Base-by-base conservation (phyloP, 148 eudicot genomes). In the Gaultheria prostrata region DNA sequence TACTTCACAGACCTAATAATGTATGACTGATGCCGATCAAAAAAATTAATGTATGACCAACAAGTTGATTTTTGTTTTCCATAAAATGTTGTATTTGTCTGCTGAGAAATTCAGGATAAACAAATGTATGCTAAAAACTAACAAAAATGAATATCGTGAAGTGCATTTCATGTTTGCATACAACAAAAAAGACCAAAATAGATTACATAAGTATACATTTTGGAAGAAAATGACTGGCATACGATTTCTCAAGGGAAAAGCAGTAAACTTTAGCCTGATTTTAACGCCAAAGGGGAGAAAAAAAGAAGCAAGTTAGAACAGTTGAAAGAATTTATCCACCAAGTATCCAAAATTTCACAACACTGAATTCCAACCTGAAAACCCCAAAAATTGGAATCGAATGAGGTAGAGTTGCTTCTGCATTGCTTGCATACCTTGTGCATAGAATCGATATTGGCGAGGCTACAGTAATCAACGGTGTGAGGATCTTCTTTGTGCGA, bases 381-480 rank as follows among this genome's bases (percentile, higher is more conserved):
- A 11, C 3, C 30, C 26, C 43, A 39, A 56, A 63, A 82, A 50
- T 24, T 2, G 71, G 15, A 65, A 65, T 26, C 11, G 6, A 65
- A 26, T 26, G 32, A 65, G 33, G 71, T 0, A 74, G 53, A 74
- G 46, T 75, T 39, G 77, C 24, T 20, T 74, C 26, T 0, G 35
- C 26, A 74, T 14, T 9, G 6, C 6, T 20, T 24, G 48, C 80
- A 78, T 80, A 83, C 98, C 98, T 95, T 95, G 90, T 94, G 98
- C 98, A 95, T 95, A 59, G 89, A 85, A 73, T 95, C 86, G 75
- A 94, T 85, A 75, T 90, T 90, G 21, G 81, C 4, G 76, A 93
- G 89, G 50, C 86, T 84, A 63, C 98, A 95, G 63, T 94, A 95
- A 6, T 77, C 80, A 3, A 85, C 86, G 0, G 98, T 94, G 77